Conservation (phyloP, 1,284 basidiomycete species). For the Xerocomus amazonicus region DNA sequence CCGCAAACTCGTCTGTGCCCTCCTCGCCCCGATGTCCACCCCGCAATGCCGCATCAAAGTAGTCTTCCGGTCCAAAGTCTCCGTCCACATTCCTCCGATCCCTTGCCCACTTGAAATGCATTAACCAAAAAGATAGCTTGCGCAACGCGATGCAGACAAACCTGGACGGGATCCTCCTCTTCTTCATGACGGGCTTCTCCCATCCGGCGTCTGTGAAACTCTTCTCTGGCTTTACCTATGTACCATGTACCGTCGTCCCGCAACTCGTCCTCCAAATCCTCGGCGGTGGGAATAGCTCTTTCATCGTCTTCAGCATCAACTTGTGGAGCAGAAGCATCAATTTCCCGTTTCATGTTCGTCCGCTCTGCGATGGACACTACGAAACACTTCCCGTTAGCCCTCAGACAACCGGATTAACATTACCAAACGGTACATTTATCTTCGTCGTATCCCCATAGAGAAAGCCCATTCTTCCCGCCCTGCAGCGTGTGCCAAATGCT, state of each 20-base stretch:
- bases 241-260: conserved; percentile 69
- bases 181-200: conserved; percentile 41
- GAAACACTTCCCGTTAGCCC: conserved; percentile 10
- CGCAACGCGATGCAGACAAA: conserved; percentile 18
- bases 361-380: conserved; percentile 28
- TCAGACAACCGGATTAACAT: not conserved
- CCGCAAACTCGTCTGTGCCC: conserved; percentile 60
- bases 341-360: conserved; percentile 21
- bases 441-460: conserved; percentile 53
- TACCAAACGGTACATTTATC: conserved; percentile 36
- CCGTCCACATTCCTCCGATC: conserved; percentile 66
- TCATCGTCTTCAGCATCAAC: conserved; percentile 17
- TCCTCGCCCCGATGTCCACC: conserved; percentile 57
- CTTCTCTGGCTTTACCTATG: conserved; percentile 72
- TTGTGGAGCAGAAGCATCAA: conserved; percentile 24
- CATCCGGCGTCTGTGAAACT: conserved; percentile 55
- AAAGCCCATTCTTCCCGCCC: conserved; percentile 64
- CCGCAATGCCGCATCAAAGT: conserved; percentile 65
- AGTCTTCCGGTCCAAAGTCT: conserved; percentile 77
- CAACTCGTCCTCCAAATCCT: conserved; percentile 27
- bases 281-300: conserved; percentile 20
- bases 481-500: conserved; percentile 79
- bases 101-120: conserved; percentile 62
- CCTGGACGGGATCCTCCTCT: conserved; percentile 72
- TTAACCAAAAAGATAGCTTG: not conserved